A percentile compares a stretch with the other conserved stretches of the same genome.
These are phyloP conservation scores for Tulasnella sp. DNA, from an alignment of 768 basidiomycete species.

Conservation along the genomic window DNA sequence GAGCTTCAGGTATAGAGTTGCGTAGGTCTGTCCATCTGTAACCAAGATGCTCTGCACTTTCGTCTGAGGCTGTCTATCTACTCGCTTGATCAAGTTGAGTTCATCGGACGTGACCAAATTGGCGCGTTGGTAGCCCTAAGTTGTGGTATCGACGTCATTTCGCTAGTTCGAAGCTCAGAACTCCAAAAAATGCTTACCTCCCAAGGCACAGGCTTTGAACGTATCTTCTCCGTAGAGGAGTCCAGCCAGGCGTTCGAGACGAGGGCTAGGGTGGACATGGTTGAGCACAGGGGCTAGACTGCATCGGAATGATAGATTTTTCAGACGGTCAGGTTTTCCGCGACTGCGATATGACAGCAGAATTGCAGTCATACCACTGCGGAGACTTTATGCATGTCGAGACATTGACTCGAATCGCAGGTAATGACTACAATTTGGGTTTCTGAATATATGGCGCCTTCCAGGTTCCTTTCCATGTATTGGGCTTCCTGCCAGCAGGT, in stretches of 20 bases:
- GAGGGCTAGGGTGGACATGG: conserved; percentile 40
- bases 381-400: too few relatives aligned
- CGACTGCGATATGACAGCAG: too few relatives aligned
- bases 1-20: conserved; percentile 77
- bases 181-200: conserved; percentile 44
- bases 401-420: too few relatives aligned
- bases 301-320: neutral
- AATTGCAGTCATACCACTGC: too few relatives aligned
- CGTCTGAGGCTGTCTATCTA: conserved; percentile 67
- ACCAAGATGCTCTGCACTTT: conserved; percentile 67
- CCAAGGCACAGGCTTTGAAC: conserved; percentile 89
- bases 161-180: neutral
- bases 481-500: too few relatives aligned
- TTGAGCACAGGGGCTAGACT: neutral
- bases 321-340: neutral
- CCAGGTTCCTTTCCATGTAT: too few relatives aligned
- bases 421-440: too few relatives aligned
- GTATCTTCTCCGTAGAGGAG: conserved; percentile 76
- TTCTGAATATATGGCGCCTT: too few relatives aligned
- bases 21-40: conserved; percentile 74
- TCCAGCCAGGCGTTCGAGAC: conserved; percentile 78
- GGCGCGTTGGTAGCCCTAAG: conserved; percentile 88
- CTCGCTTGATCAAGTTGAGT: conserved; percentile 75
- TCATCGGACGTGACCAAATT: conserved; percentile 83
- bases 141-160: neutral